Conservation (phyloP, 2,329 filamentous ascomycete genomes). For the Rhynchosporium graminicola region DNA sequence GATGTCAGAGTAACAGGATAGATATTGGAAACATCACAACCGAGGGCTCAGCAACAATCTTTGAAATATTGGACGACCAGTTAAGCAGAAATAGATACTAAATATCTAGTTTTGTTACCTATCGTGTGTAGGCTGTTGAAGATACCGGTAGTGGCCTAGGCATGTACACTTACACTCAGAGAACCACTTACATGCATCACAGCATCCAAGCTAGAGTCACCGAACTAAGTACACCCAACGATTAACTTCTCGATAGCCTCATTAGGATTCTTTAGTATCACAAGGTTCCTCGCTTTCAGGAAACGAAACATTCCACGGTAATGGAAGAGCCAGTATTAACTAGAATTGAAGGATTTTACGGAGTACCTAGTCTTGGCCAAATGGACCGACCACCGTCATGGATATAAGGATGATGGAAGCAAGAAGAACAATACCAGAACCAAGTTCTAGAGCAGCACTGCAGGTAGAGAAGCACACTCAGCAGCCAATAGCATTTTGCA, state of each 20-base stretch:
- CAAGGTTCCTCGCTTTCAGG: neutral
- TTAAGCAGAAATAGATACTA: neutral
- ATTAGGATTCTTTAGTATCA: neutral
- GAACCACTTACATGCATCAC: slow-evolving; percentile 5
- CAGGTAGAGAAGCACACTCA: neutral
- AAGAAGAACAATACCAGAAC: neutral
- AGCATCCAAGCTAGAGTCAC: slow-evolving; percentile 2
- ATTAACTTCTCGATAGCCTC: neutral
- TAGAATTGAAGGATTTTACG: neutral
- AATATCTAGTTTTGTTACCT: neutral
- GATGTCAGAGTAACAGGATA: neutral
- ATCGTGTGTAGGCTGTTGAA: neutral
- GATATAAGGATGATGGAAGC: neutral
- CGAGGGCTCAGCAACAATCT: neutral
- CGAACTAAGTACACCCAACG: neutral
- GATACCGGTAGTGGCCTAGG: too few species aligned
- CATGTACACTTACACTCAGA: neutral
- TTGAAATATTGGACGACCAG: neutral
- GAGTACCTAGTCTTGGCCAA: neutral
- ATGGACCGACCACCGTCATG: neutral
- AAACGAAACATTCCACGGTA: neutral
- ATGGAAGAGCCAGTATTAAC: neutral
- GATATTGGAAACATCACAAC: neutral
- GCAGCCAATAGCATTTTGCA: neutral
- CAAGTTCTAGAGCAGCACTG: neutral